These are phyloP conservation scores for Aspergillus hiratsukae DNA, from an alignment of 2,329 filamentous ascomycete genomes.

Conservation along the genomic window DNA sequence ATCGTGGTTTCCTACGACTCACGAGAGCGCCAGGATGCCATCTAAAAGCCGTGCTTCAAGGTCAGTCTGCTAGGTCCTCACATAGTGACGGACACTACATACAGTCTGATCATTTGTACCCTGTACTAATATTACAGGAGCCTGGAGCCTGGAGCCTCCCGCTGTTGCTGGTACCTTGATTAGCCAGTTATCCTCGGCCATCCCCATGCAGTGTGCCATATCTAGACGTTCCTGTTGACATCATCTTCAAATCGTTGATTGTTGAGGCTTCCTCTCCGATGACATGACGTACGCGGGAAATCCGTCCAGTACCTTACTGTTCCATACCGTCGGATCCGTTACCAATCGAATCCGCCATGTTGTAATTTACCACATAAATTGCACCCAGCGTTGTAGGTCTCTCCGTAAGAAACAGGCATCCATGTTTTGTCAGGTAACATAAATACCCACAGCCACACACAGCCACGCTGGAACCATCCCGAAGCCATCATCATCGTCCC, in stretches of 20 bases:
- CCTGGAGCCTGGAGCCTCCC: too few relatives aligned
- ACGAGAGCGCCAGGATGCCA: too few relatives aligned
- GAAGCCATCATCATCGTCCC: constrained; percentile 7
- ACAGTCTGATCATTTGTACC: too few relatives aligned
- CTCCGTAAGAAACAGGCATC: background rate
- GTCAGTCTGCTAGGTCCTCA: too few relatives aligned
- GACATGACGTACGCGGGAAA: background rate
- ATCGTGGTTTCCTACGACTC: too few relatives aligned
- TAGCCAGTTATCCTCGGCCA: background rate
- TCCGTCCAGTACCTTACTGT: background rate
- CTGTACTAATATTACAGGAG: too few relatives aligned
- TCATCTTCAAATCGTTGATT: background rate
- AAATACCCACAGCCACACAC: constrained; percentile 9
- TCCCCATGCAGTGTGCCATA: background rate
- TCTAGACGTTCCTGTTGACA: background rate
- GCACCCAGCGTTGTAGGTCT: too few relatives aligned
- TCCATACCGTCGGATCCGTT: background rate
- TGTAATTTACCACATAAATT: background rate
- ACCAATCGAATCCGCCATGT: background rate
- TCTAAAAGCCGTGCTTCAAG: too few relatives aligned
- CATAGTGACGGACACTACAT: too few relatives aligned
- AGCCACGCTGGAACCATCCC: constrained; percentile 11
- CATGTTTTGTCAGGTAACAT: background rate
- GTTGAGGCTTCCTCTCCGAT: background rate
- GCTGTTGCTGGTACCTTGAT: too few relatives aligned